These are phyloP conservation scores for Anacardium occidentale DNA, from an alignment of 345 rosid genomes.

Conservation along the genomic window DNA sequence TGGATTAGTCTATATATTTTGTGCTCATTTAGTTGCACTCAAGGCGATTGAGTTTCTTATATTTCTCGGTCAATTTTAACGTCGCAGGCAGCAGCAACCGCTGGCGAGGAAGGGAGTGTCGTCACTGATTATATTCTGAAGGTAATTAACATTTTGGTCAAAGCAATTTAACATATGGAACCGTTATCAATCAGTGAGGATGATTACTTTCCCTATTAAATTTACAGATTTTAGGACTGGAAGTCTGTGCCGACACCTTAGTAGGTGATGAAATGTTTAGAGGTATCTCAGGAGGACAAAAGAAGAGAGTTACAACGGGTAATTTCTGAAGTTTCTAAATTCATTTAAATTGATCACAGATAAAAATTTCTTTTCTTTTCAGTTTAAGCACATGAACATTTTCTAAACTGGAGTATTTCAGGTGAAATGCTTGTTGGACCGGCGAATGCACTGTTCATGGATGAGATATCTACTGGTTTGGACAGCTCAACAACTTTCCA, in stretches of 20 bases:
- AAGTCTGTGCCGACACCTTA: constrained; percentile 60
- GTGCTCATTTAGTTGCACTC: neutral
- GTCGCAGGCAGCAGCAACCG: constrained; percentile 43
- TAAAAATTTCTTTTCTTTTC: no score
- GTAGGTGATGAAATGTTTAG: constrained; percentile 64
- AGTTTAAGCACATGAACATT: neutral
- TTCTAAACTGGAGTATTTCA: constrained; percentile 17
- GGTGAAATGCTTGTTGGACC: constrained; percentile 84
- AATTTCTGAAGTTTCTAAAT: neutral
- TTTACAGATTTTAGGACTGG: constrained; percentile 41
- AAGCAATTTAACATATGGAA: neutral
- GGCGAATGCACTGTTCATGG: constrained; percentile 65
- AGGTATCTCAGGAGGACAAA: constrained; percentile 74
- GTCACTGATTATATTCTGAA: constrained; percentile 54
- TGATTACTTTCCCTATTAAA: neutral
- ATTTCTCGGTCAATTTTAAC: neutral
- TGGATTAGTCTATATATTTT: neutral
- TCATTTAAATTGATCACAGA: neutral
- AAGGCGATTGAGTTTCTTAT: neutral
- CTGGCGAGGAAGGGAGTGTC: constrained; percentile 44
- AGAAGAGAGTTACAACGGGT: constrained; percentile 73
- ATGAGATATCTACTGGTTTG: constrained; percentile 75
- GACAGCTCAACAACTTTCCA: constrained; percentile 79
- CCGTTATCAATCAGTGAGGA: neutral
- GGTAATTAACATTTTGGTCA: constrained; percentile 28